Base-by-base conservation (phyloP, 192 early-diverging fungal genomes). In the Coemansia sp. region DNA sequence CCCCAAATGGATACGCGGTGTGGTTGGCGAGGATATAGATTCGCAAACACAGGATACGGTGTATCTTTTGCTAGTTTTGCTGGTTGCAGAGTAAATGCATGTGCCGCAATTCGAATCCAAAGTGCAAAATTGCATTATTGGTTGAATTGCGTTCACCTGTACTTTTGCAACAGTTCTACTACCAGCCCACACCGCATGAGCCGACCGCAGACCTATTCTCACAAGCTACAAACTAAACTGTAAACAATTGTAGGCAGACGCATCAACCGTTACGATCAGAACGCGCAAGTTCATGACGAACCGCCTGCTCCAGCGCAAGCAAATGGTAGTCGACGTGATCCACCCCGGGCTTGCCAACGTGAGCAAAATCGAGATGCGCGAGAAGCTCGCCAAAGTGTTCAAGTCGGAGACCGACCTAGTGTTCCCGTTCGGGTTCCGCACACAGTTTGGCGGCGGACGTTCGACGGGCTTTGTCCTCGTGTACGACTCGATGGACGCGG, bases 221-320 rank as follows among this genome's bases (percentile, higher is more conserved):
- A 2, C 3, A 49, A 34, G 20, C 3, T 11, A 52, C 50, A 49
- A 51, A 23, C 18, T 2, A 52, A 20, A 26, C 12, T 44, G 25
- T 36, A 31, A 14, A 56, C 31, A 31, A 34, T 2, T 65, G 11
- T 85, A 92, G 90, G 88, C 88, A 82, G 90, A 92, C 85, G 73
- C 82, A 76, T 83, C 89, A 64, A 79, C 87, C 76, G 92, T 93
- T 85, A 98, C 94, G 74, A 88, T 98, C 84, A 86, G 96, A 73
- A 97, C 96, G 71, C 90, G 95, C 85, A 96, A 98, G 89, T 98
- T 97, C 89, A 85, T 98, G 72, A 96, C 94, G 67, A 98, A 98
- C 93, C 92, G 92, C 73, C 86, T 98, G 69, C 92, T 97, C 58
- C 40, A 44, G 14, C 14, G 40, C 40, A n/a, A 44, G 40, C 40